Evolutionary conservation across 345 rosid species (phyloP).

Genomic region (Eucalyptus decipiens): DNA sequence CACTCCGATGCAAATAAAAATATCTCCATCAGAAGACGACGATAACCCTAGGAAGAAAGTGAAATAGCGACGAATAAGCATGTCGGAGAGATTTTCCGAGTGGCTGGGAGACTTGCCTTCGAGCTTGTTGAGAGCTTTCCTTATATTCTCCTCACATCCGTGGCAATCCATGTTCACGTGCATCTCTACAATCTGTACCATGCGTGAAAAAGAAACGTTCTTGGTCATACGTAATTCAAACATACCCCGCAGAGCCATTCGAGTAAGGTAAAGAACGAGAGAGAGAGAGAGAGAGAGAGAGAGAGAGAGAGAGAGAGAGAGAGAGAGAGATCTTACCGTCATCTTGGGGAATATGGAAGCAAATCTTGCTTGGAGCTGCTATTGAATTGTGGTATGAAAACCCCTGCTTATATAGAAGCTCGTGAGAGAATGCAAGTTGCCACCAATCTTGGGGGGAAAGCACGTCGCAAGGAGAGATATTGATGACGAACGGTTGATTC

Average conservation of each 20-base stretch:
- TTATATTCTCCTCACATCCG: background rate
- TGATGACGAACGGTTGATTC: background rate
- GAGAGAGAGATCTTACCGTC: background rate
- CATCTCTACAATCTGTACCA: constrained; percentile 1
- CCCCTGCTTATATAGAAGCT: background rate
- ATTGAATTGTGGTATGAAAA: background rate
- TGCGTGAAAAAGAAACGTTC: background rate
- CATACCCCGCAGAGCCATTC: background rate
- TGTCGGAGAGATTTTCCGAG: background rate
- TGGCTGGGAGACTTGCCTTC: background rate
- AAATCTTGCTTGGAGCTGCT: background rate
- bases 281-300: background rate
- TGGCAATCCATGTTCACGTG: background rate
- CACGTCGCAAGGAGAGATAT: background rate
- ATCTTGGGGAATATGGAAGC: background rate
- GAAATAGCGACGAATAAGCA: background rate
- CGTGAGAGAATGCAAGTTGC: background rate
- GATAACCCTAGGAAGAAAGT: background rate
- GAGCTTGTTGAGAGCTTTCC: background rate
- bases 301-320: background rate
- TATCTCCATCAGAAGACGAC: background rate
- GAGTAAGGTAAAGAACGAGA: background rate
- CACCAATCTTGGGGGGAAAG: background rate
- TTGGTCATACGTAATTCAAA: background rate
- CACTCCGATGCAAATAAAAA: background rate